Evolutionary conservation across 768 basidiomycete genomes (phyloP), one percentile per base, ranked within the genome.

Genomic region (Coprinellus micaceus): DNA sequence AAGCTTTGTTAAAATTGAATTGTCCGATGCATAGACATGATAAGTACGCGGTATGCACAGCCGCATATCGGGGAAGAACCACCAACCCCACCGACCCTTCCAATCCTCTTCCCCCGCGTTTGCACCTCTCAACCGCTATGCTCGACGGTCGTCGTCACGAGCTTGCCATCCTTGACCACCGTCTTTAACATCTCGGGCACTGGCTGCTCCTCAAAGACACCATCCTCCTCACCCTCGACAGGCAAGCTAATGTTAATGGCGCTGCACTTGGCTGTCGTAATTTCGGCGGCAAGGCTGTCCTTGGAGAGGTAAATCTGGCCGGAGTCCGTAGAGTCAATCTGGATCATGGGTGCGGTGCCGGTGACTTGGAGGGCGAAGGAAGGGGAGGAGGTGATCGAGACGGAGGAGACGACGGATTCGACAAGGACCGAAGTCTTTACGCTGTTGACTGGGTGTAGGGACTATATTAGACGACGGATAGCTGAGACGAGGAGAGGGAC

Each of bases 111-210:
- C n/a, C n/a, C n/a, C n/a, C n/a, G n/a, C n/a, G n/a, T n/a, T n/a
- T n/a, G n/a, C n/a, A n/a, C n/a, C 36, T 44, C 47, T 56, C n/a
- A 89, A 43, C 87, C 87, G 62, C 73, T 72, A 63, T 98, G 96
- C 70, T 98, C 94, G 9, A 98, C 89, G 25, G 97, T 83, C 12
- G 77, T 85, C 17, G 96, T 98, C 36, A 94, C 82, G 56, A 98
- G 73, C 71, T 89, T 96, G 11, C 96, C 95, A 59, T 81, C 74
- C 66, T 83, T 74, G 25, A 99, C 77, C 33, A 84, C 80, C 19
- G 91, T 91, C 79, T 84, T 92, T 71, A 99, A 78, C 91, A 97
- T 98, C 74, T 99, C 97, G 0, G 97, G 96, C 19, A 99, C 76
- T 0, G 96, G 80, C 60, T 86, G 85, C 70, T 99, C 97, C 59